Evolutionary conservation across 495 filamentous ascomycete genomes (phyloP).

Genomic region (Amphirosellinia nigrospora): DNA sequence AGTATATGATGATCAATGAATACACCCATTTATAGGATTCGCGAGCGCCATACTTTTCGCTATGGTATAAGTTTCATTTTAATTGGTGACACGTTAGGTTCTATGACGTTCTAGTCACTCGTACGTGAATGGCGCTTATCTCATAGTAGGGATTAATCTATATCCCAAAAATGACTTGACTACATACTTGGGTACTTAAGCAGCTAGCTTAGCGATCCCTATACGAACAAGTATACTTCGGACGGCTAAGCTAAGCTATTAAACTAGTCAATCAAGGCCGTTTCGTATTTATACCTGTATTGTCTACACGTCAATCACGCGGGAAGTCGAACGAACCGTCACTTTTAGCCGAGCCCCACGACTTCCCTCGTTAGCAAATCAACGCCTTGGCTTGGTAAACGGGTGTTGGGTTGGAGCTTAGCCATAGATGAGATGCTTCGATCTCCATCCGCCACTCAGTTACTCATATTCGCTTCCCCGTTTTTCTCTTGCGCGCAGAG

Average conservation of each 20-base stretch:
- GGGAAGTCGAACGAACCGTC: neutral
- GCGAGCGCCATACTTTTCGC: neutral
- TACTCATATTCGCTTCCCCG: neutral
- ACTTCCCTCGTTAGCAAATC: neutral
- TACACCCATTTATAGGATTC: slow-evolving; percentile 7
- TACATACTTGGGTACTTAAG: too few relatives aligned
- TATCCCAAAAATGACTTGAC: neutral
- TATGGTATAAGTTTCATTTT: neutral
- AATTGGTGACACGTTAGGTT: neutral
- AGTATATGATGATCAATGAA: slow-evolving; percentile 19
- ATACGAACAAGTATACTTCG: neutral
- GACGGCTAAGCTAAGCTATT: slow-evolving; percentile 2
- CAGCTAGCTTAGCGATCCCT: neutral
- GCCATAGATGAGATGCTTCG: neutral
- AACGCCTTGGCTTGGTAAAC: neutral
- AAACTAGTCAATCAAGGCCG: neutral
- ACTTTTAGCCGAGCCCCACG: neutral
- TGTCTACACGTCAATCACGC: neutral
- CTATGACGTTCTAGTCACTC: neutral
- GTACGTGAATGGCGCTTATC: neutral
- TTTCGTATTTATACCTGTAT: slow-evolving; percentile 1
- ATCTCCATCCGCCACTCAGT: neutral
- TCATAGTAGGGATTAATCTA: neutral
- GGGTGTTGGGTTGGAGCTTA: neutral
- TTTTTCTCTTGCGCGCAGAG: neutral